A percentile compares a stretch with the other conserved stretches of the same genome.
These are phyloP conservation scores for Phialophora macrospora DNA, from an alignment of 2,329 filamentous ascomycete species.

Conservation along the genomic window DNA sequence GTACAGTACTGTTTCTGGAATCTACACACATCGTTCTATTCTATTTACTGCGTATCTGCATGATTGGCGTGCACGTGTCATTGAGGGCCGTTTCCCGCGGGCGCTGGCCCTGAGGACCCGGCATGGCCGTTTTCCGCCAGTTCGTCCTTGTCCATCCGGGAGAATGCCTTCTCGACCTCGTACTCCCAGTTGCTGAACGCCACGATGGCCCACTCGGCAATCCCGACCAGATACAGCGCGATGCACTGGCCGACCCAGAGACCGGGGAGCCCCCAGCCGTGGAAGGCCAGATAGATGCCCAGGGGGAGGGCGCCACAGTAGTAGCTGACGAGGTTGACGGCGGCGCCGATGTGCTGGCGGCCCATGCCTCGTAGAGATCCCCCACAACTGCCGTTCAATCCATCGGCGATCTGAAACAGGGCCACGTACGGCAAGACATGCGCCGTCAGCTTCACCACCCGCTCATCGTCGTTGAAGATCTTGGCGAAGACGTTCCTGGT, in stretches of 20 bases:
- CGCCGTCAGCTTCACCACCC: slow-evolving; percentile 73
- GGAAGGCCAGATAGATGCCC: slow-evolving; percentile 84
- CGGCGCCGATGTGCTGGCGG: slow-evolving; percentile 79
- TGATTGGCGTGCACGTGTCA: background rate
- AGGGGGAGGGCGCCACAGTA: slow-evolving; percentile 79
- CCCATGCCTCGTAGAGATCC: slow-evolving; percentile 83
- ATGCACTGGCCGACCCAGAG: slow-evolving; percentile 85
- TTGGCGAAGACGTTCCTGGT: slow-evolving; percentile 74
- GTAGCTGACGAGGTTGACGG: slow-evolving; percentile 81
- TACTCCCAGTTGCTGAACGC: slow-evolving; percentile 75
- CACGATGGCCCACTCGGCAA: slow-evolving; percentile 78
- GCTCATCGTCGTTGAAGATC: slow-evolving; percentile 78
- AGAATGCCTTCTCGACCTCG: slow-evolving; percentile 72
- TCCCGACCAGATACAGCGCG: slow-evolving; percentile 78
- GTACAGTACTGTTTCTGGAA: background rate
- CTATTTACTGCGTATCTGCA: background rate
- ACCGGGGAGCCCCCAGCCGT: slow-evolving; percentile 80
- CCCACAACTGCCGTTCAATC: slow-evolving; percentile 82
- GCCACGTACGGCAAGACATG: slow-evolving; percentile 86
- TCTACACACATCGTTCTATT: background rate
- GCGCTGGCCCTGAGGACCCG: slow-evolving; percentile 23
- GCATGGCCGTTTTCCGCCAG: slow-evolving; percentile 36
- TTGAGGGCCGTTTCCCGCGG: slow-evolving; percentile 32
- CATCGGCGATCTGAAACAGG: slow-evolving; percentile 88
- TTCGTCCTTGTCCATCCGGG: slow-evolving; percentile 65